Base-by-base conservation (phyloP, 2,329 filamentous ascomycete genomes). In the Sarocladium kiliense region DNA sequence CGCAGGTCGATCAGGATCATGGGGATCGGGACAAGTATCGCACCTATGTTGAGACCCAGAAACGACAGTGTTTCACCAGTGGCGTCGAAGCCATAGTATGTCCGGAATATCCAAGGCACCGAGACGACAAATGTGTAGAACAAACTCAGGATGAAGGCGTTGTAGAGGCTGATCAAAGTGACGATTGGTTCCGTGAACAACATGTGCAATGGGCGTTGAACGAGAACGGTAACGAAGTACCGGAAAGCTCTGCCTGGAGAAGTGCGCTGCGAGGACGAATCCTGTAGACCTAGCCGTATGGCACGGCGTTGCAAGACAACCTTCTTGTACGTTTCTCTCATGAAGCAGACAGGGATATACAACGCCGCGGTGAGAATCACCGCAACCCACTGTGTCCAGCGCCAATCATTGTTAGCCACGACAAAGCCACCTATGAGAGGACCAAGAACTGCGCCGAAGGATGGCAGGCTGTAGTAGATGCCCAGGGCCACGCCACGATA, bases 131-230 rank as follows among this genome's bases (percentile, higher is more conserved):
- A 74, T 64, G 84, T 75, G 66, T 84, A 85, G 2, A 84, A 69
- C 3, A 80, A 79, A 49, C 78, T 74, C 63, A 82, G 82, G 54
- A 82, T 65, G 59, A 81, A 84, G 56, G 84, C 83, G 74, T 86
- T 81, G 71, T 88, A 89, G 25, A 89, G 73, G 36, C 79, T 81
- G 2, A 85, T 73, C 3, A 88, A 69, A 11, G 86, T 66, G 25
- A 89, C 86, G 62, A 89, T 89, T 2, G 87, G 87, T 64, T 90
- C 87, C 55, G 73, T 72, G 73, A 89, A 86, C 7, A 90, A 77
- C 54, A 90, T 76, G 45, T 86, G 73, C 84, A 86, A 87, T 1
- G 87, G 87, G 2, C 87, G 77, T 51, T 78, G 74, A 59, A 82
- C 79, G 56, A 78, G 65, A 58, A 76, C 77, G 54, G 80, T 65